These are phyloP conservation scores for Ogataea minuta DNA, from an alignment of 805 yeast species.

Conservation along the genomic window DNA sequence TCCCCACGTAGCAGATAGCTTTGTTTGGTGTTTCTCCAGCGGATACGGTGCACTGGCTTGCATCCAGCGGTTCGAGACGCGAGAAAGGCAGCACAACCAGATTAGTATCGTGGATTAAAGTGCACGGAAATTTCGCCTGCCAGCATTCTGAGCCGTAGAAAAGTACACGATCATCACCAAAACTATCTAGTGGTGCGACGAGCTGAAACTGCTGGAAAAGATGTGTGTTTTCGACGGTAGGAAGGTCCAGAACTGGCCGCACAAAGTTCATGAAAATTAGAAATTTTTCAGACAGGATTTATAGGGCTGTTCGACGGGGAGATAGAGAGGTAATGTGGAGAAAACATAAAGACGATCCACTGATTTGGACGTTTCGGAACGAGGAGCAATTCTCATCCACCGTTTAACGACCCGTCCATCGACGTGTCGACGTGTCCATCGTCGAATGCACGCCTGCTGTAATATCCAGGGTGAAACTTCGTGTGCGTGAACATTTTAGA, in stretches of 20 bases:
- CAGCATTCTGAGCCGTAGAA: slow-evolving; percentile 21
- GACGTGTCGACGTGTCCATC: no score
- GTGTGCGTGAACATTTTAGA: not conserved
- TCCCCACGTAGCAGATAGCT: slow-evolving; percentile 3
- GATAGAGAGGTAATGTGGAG: not conserved
- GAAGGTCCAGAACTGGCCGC: slow-evolving; percentile 23
- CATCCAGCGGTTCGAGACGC: not conserved
- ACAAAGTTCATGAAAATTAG: slow-evolving; percentile 6
- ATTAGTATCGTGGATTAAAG: slow-evolving; percentile 1
- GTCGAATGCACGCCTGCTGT: not conserved
- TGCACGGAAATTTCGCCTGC: slow-evolving; percentile 13
- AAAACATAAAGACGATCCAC: no score
- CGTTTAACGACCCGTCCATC: no score
- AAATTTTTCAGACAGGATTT: not conserved
- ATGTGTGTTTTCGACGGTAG: slow-evolving; percentile 33
- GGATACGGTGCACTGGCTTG: not conserved
- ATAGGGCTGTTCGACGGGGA: slow-evolving; percentile 1
- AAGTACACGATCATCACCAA: slow-evolving; percentile 17
- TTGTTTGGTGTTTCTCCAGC: not conserved
- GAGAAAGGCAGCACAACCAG: slow-evolving; percentile 13
- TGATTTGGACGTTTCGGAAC: no score
- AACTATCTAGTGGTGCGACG: slow-evolving; percentile 26
- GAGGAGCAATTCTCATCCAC: no score
- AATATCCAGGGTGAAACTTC: slow-evolving; percentile 5
- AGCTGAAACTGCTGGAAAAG: slow-evolving; percentile 22